Evolutionary conservation across 2,329 filamentous ascomycete species (phyloP).

Genomic region (Microcyclosporella mali): DNA sequence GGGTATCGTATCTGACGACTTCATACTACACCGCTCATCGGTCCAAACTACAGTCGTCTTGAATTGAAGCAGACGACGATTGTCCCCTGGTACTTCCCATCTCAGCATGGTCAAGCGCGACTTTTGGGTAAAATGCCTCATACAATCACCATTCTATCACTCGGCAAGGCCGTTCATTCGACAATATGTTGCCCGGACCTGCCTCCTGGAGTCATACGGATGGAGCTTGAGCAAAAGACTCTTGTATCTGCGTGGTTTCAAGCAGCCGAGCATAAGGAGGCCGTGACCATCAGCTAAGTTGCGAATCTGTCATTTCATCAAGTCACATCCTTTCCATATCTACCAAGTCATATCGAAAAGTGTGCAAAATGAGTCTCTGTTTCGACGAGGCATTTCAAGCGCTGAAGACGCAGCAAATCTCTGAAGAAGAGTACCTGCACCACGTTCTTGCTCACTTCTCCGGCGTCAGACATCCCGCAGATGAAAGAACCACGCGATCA

Average conservation of each 20-base stretch:
- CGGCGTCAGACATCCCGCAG: slow-evolving; percentile 10
- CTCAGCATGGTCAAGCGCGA: slow-evolving; percentile 5
- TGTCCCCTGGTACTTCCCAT: too few species aligned
- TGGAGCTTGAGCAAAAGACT: too few species aligned
- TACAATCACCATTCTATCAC: not conserved
- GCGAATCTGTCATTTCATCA: too few species aligned
- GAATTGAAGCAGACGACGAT: too few species aligned
- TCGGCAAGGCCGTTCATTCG: not conserved
- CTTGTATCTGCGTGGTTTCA: too few species aligned
- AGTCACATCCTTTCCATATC: not conserved
- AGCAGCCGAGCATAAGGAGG: too few species aligned
- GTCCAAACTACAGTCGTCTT: too few species aligned
- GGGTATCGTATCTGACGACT: too few species aligned
- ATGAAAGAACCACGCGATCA: slow-evolving; percentile 7
- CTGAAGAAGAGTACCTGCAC: slow-evolving; percentile 12
- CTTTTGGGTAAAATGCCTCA: slow-evolving; percentile 7
- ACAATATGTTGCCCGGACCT: too few species aligned
- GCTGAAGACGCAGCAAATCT: slow-evolving; percentile 8
- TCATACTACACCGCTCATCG: too few species aligned
- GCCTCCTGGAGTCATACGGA: too few species aligned
- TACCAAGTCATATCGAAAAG: not conserved
- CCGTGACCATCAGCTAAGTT: too few species aligned
- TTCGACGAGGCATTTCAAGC: slow-evolving; percentile 18
- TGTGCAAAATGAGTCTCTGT: slow-evolving; percentile 13
- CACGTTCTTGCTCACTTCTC: slow-evolving; percentile 14